Base-by-base conservation (phyloP, 768 basidiomycete species). In the Gautieria morchelliformis region DNA sequence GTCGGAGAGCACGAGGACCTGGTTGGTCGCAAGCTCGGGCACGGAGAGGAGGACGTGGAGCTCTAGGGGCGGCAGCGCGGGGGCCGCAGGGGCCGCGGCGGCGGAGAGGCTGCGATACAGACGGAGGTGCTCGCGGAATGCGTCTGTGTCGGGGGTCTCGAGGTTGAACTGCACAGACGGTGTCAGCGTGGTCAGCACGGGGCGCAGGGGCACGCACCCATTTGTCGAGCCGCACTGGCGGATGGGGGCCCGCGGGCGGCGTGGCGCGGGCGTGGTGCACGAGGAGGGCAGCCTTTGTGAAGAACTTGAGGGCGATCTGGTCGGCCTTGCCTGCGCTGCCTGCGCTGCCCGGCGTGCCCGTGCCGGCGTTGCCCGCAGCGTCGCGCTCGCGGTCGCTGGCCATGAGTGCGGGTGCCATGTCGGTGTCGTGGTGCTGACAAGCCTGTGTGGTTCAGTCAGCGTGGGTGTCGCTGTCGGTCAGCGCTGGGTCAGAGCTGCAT, bases 241-340 rank as follows among this genome's bases (percentile, higher is more conserved):
- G 3, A 27, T 27, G 27, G 2, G 27, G 2, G n/a, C 42, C 35
- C 33, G 67, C 67, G 62, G 78, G 80, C 52, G 69, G 68, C 44
- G 85, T 85, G n/a, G 83, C 75, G 59, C 89, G 75, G 14, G 88
- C 85, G 66, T 87, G 75, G 68, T 83, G 78, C 62, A 92, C 76
- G 63, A 88, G 78, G 65, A 85, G 82, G 67, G 81, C 81, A 53
- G 91, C 82, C 74, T 92, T 92, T 52, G 84, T 81, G 72, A 88
- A 90, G 70, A 89, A 82, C 68, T 84, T 83, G 70, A 84, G 83
- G 50, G 86, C 85, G 64, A 92, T 91, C 77, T 89, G 87, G 77
- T 92, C 88, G 63, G 88, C 85, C 75, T 83, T 89, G 67, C 72
- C 71, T 59, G 71, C 27, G 27, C 27, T 27, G 27, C 27, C 5